Evolutionary conservation across 139 green algal species (phyloP).

Genomic region (Eudorina sp.): DNA sequence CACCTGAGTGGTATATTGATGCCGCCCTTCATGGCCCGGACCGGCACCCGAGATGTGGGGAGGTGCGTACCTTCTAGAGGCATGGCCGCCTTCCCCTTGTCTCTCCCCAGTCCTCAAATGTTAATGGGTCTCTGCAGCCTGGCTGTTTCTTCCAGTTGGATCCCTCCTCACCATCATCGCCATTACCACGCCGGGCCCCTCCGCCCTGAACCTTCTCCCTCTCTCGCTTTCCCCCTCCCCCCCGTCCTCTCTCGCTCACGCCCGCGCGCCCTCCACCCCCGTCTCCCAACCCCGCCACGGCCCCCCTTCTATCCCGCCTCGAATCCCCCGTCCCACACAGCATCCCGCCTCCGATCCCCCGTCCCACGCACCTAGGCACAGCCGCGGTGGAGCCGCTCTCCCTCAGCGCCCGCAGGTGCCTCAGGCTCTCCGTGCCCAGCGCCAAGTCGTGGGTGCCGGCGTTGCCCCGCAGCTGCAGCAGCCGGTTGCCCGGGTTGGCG

Average conservation of each 20-base stretch:
- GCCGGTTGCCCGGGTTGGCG: slow-evolving; percentile 77
- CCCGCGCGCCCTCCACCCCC: not conserved
- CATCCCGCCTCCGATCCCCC: not conserved
- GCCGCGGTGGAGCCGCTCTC: slow-evolving; percentile 34
- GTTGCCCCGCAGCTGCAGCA: slow-evolving; percentile 94
- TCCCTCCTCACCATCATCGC: too few relatives aligned
- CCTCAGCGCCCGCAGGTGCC: slow-evolving; percentile 62
- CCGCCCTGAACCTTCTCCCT: too few relatives aligned
- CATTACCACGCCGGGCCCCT: too few relatives aligned
- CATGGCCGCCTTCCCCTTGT: too few relatives aligned
- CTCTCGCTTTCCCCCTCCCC: not conserved
- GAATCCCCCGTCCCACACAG: not conserved
- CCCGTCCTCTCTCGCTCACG: not conserved
- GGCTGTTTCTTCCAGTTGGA: too few relatives aligned
- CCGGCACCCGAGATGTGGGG: too few relatives aligned
- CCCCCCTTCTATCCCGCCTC: not conserved
- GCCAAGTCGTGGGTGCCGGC: slow-evolving; percentile 94
- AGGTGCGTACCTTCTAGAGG: too few relatives aligned
- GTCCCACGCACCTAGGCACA: slow-evolving; percentile 65
- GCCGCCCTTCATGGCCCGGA: too few relatives aligned
- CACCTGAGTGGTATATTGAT: too few relatives aligned
- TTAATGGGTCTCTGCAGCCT: too few relatives aligned
- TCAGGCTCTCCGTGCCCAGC: slow-evolving; percentile 83
- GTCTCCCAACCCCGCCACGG: not conserved
- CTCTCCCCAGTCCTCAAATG: too few relatives aligned